Conservation (phyloP, 1,284 basidiomycete species). For the Heterobasidion parviporum region DNA sequence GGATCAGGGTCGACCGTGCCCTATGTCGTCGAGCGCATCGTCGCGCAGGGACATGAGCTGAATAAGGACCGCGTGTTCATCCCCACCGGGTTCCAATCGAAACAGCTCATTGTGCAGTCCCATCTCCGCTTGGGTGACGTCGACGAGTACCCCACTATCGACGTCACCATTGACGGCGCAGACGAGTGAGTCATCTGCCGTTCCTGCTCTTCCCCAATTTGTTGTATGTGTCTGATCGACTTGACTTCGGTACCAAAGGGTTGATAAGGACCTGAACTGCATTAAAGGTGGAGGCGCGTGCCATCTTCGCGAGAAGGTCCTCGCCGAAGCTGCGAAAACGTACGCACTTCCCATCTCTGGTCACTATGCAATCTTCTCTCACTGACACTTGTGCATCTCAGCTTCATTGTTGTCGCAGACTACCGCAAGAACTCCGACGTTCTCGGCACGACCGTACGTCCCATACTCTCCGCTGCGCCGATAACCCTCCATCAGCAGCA, state of each 20-base stretch:
- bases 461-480: background rate
- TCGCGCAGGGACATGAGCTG: conserved; percentile 70
- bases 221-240: background rate
- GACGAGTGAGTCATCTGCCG: conserved; percentile 70
- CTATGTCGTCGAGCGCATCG: conserved; percentile 93
- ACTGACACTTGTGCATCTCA: background rate
- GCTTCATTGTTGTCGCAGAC: conserved; percentile 91
- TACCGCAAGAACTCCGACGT: conserved; percentile 85
- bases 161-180: conserved; percentile 95
- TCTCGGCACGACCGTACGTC: conserved; percentile 76
- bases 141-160: conserved; percentile 83
- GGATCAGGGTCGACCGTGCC: conserved; percentile 86
- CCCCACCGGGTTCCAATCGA: conserved; percentile 95
- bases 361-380: background rate
- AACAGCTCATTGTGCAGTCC: conserved; percentile 85
- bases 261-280: conserved; percentile 83
- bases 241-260: conserved; percentile 37
- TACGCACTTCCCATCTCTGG: conserved; percentile 24
- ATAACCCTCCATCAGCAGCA: background rate
- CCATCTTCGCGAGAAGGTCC: conserved; percentile 94
- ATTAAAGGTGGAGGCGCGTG: conserved; percentile 99
- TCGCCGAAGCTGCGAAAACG: conserved; percentile 92
- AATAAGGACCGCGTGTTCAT: conserved; percentile 85
- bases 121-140: conserved; percentile 86
- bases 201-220: too few relatives aligned